Evolutionary conservation across 768 basidiomycete genomes (phyloP), one percentile per base, ranked within the genome.

Genomic region (Pleurotus djamor): DNA sequence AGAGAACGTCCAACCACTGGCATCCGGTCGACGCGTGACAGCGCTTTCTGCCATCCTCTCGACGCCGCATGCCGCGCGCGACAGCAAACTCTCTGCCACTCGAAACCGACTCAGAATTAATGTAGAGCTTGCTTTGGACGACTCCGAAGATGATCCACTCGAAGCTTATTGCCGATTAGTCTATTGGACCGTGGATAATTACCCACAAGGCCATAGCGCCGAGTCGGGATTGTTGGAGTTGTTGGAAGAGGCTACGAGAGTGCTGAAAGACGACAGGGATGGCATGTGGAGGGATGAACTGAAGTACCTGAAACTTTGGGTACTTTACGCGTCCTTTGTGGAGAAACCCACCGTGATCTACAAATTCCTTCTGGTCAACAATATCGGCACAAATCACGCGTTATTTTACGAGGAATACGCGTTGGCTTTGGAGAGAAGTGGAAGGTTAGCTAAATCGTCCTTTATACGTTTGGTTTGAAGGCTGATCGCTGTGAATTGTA

Each of bases 381-480:
- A 97, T 65, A 91, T 98, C 64, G 97, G 94, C 4, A 89, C 92
- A 48, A 77, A 75, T 6, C 85, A 88, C 66, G 88, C 90, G 4
- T 71, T 93, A 45, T 76, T 98, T 28, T 98, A 98, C 66, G 96
- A 98, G 73, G 96, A 98, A 71, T 91, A 88, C 72, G 96, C 96
- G 0, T 81, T 83, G 36, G 87, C 89, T 12, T 76, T 96, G 48
- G 97, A 98, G 72, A 76, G 89, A 58, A 84, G 89, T 65, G 88
- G 88, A 59, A 80, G 91, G 96, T 96, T 60, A 64, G 79, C 21
- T 72, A 14, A 16, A 47, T 51, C 33, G 35, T 45, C 28, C 35
- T 49, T 8, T 28, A 1, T 28, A 28, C 21, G 21, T 28, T 3
- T 28, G 2, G 3, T 28, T 1, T 3, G 21, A 28, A 28, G 1